These are phyloP conservation scores for Tetrahymena elliotti DNA, from an alignment of 73 alveolate genomes.

Conservation along the genomic window DNA sequence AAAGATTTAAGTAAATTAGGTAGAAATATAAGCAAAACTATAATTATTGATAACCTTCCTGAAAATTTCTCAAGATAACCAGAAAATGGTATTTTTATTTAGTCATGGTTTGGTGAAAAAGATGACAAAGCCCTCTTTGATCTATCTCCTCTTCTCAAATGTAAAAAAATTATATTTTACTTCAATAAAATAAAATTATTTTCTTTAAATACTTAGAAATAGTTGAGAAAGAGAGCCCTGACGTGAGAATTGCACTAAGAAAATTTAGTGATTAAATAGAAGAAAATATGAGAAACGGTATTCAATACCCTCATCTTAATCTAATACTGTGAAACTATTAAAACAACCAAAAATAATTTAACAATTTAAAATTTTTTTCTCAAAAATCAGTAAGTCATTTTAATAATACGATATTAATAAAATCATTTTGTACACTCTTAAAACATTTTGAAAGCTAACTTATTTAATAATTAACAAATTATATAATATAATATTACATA, in stretches of 20 bases:
- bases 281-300: slow-evolving; percentile 11
- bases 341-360: background rate
- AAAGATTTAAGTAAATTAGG: slow-evolving; percentile 93
- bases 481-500: too few relatives aligned
- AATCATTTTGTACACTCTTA: too few relatives aligned
- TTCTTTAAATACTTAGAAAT: slow-evolving; percentile 22
- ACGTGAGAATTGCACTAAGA: slow-evolving; percentile 83
- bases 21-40: slow-evolving; percentile 80
- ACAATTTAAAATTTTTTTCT: background rate
- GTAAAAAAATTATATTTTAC: too few relatives aligned
- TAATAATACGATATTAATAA: too few relatives aligned
- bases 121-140: slow-evolving; percentile 86
- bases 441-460: too few relatives aligned
- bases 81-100: slow-evolving; percentile 93
- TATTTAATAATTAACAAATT: too few relatives aligned
- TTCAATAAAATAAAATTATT: too few relatives aligned
- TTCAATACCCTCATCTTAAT: background rate
- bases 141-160: slow-evolving; percentile 71
- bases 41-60: slow-evolving; percentile 94
- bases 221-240: slow-evolving; percentile 78
- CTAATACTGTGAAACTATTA: background rate
- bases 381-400: too few relatives aligned
- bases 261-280: slow-evolving; percentile 58
- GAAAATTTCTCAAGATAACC: slow-evolving; percentile 84
- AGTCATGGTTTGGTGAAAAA: slow-evolving; percentile 87